Percentiles rank a stretch among this genome's conserved stretches.
Conservation (phyloP, 306 rosid species). For the Sophora flavescens region DNA sequence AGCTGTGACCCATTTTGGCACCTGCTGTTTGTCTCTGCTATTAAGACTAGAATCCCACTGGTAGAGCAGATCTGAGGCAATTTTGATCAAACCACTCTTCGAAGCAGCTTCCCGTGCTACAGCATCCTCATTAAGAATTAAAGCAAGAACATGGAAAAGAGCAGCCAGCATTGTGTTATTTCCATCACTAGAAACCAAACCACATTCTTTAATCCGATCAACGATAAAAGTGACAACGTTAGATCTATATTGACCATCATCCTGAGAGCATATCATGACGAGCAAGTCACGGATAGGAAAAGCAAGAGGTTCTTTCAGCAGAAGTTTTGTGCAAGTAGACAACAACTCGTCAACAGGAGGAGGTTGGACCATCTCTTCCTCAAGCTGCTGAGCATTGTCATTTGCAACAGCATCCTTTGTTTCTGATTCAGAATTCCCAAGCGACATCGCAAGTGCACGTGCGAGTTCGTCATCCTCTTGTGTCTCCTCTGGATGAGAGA, state of each 20-base stretch:
- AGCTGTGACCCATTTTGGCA: conserved; percentile 95
- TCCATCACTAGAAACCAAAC: conserved; percentile 61
- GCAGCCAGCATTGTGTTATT: conserved; percentile 71
- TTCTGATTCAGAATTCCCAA: conserved; percentile 88
- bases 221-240: conserved; percentile 72
- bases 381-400: conserved; percentile 67
- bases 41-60: conserved; percentile 82
- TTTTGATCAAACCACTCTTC: conserved; percentile 74
- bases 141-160: conserved; percentile 93
- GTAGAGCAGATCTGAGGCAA: conserved; percentile 81
- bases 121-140: conserved; percentile 88
- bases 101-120: conserved; percentile 87
- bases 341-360: conserved; percentile 90
- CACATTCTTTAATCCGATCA: conserved; percentile 80
- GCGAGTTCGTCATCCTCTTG: conserved; percentile 99
- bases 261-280: conserved; percentile 90
- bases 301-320: conserved; percentile 90
- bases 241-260: conserved; percentile 83
- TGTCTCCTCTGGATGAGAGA: conserved; percentile 89
- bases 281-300: conserved; percentile 90
- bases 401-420: conserved; percentile 67
- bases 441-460: conserved; percentile 98
- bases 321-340: conserved; percentile 82
- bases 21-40: conserved; percentile 58
- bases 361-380: conserved; percentile 84